A percentile compares a stretch with the other conserved stretches of the same genome.
Evolutionary conservation across 2,329 filamentous ascomycete genomes (phyloP).

Genomic region (Davidsoniella australis): DNA sequence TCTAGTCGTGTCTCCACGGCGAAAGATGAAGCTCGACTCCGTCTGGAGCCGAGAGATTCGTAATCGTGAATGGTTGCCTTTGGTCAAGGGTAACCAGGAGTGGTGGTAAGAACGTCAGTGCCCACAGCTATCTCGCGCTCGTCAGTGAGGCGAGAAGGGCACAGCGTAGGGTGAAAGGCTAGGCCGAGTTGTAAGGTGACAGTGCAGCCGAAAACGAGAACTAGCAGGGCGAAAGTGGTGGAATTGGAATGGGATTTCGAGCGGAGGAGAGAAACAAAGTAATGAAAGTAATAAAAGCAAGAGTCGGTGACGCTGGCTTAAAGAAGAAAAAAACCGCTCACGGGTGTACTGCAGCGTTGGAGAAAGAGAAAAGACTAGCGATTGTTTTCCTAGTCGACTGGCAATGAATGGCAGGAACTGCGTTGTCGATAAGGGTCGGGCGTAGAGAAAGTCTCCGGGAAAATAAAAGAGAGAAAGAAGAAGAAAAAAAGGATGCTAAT

Average conservation of each 20-base stretch:
- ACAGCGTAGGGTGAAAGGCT: background rate
- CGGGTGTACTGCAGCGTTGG: no score
- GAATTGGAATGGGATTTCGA: no score
- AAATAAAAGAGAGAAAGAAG: background rate
- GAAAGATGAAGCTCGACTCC: slow-evolving; percentile 12
- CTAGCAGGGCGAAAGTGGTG: no score
- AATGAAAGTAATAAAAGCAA: no score
- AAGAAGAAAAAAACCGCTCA: no score
- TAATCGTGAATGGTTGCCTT: slow-evolving; percentile 6
- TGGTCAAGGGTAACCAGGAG: background rate
- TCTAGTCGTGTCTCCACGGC: slow-evolving; percentile 12
- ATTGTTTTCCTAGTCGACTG: no score
- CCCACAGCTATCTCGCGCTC: no score
- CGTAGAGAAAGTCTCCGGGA: background rate
- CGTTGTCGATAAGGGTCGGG: background rate
- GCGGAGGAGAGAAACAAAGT: no score
- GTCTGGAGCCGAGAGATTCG: slow-evolving; percentile 9
- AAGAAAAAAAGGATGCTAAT: background rate
- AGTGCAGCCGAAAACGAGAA: no score
- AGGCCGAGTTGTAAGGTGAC: background rate
- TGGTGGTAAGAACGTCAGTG: background rate
- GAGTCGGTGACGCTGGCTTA: no score
- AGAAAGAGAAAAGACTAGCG: no score
- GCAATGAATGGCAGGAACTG: background rate
- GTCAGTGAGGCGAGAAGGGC: no score